A percentile compares a stretch with the other conserved stretches of the same genome.
Evolutionary conservation across 371 early-diverging fungal genomes (phyloP).

Genomic region (Lichtheimia ornata): DNA sequence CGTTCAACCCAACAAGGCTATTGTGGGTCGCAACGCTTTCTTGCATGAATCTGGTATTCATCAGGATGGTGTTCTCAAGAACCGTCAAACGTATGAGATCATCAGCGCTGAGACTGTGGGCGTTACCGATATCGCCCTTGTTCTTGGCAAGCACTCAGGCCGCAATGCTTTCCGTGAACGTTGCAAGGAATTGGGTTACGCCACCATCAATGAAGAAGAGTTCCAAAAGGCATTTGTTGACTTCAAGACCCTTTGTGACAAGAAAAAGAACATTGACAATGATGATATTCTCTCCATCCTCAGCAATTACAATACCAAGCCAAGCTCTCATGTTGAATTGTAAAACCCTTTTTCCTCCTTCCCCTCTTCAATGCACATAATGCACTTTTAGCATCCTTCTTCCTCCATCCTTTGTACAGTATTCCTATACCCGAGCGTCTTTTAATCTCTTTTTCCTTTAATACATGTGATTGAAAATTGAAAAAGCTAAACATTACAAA

Average conservation of each 20-base stretch:
- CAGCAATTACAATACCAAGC: conserved; percentile 43
- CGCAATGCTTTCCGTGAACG: conserved; percentile 89
- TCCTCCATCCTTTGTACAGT: too few relatives aligned
- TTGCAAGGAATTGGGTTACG: conserved; percentile 80
- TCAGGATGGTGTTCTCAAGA: conserved; percentile 96
- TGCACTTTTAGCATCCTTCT: too few relatives aligned
- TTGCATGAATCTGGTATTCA: conserved; percentile 97
- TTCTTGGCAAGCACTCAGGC: conserved; percentile 96
- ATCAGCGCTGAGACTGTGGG: conserved; percentile 92
- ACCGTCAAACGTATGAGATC: conserved; percentile 94
- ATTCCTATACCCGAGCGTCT: too few relatives aligned
- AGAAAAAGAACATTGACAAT: conserved; percentile 90
- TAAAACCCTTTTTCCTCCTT: background rate
- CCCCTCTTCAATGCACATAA: too few relatives aligned
- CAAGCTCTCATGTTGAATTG: conserved; percentile 16
- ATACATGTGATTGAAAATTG: too few relatives aligned
- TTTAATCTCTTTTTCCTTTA: too few relatives aligned
- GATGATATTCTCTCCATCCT: conserved; percentile 85
- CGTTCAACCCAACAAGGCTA: conserved; percentile 96
- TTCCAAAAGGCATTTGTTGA: conserved; percentile 80
- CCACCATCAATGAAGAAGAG: conserved; percentile 58
- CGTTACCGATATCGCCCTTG: conserved; percentile 79
- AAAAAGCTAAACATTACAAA: too few relatives aligned
- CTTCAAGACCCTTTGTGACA: conserved; percentile 91
- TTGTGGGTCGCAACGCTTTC: conserved; percentile 97